phyloP scores from a whole-genome alignment of 805 yeast genomes.

The Hanseniaspora pseudoguilliermondii region DNA sequence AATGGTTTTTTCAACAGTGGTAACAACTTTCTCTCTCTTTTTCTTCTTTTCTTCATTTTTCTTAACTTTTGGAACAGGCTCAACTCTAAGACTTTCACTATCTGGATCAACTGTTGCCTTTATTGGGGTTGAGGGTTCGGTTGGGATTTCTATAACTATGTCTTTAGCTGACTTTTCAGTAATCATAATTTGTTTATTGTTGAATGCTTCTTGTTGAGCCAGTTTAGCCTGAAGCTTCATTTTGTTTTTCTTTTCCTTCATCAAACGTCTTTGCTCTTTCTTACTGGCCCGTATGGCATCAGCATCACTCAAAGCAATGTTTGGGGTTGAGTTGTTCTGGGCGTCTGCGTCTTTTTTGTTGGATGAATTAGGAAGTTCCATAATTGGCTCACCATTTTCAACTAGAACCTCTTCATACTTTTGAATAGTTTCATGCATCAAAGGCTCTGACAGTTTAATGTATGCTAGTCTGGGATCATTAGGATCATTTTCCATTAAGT shows the following conservation, averaged over 20 bases:
- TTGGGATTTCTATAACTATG: conserved; percentile 5
- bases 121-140: not conserved
- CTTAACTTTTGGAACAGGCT: conserved; percentile 4
- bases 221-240: conserved; percentile 25
- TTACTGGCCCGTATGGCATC: conserved; percentile 23
- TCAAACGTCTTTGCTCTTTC: conserved; percentile 26
- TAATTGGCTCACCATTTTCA: conserved; percentile 9
- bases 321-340: not conserved
- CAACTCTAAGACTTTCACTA: conserved; percentile 1
- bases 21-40: not conserved
- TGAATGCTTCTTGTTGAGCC: conserved; percentile 15
- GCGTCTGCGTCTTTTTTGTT: not conserved
- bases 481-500: not conserved
- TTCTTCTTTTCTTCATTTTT: conserved; percentile 4
- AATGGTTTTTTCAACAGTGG: conserved; percentile 6
- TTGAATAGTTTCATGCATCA: conserved; percentile 1
- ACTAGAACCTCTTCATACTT: conserved; percentile 10
- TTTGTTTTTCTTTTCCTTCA: conserved; percentile 28
- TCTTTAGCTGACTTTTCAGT: conserved; percentile 13
- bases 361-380: not conserved
- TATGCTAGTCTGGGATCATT: not conserved
- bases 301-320: not conserved
- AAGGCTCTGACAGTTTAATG: not conserved
- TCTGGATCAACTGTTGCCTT: not conserved
- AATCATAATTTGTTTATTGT: conserved; percentile 12